Conservation (phyloP, 225 moss, liverwort and hornwort genomes). For the Asterella californica region DNA sequence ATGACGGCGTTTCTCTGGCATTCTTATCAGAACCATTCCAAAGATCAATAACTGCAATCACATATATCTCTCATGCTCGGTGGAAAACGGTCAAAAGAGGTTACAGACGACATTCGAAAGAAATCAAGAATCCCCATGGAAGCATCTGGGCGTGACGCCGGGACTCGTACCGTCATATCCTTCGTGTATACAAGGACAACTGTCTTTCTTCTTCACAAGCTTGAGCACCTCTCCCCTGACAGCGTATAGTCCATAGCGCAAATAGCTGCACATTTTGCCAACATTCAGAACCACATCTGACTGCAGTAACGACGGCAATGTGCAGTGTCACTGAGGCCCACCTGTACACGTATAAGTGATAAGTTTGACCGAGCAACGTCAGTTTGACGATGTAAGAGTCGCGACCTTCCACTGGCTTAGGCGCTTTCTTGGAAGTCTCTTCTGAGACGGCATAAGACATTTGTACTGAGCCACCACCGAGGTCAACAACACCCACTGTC, state of each 20-base stretch:
- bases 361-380: constrained; percentile 58
- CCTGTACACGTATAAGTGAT: constrained; percentile 81
- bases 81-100: not conserved
- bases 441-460: constrained; percentile 91
- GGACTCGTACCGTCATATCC: constrained; percentile 48
- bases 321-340: not conserved
- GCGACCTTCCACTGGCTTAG: constrained; percentile 45
- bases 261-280: constrained; percentile 49
- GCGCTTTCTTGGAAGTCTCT: constrained; percentile 56
- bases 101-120: not conserved
- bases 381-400: constrained; percentile 62
- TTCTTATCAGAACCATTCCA: not conserved
- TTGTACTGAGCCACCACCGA: constrained; percentile 95
- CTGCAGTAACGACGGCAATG: not conserved
- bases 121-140: not conserved
- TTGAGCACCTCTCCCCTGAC: constrained; percentile 73
- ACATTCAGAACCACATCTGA: not conserved
- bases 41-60: not conserved
- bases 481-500: constrained; percentile 86
- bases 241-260: constrained; percentile 85
- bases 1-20: not conserved
- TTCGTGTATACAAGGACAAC: constrained; percentile 64
- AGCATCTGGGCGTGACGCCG: not conserved
- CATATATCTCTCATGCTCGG: not conserved
- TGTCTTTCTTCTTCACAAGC: constrained; percentile 46